Evolutionary conservation across 2,329 filamentous ascomycete species (phyloP), one percentile per base, ranked within the genome.

Genomic region (Paecilomyces formosus): DNA sequence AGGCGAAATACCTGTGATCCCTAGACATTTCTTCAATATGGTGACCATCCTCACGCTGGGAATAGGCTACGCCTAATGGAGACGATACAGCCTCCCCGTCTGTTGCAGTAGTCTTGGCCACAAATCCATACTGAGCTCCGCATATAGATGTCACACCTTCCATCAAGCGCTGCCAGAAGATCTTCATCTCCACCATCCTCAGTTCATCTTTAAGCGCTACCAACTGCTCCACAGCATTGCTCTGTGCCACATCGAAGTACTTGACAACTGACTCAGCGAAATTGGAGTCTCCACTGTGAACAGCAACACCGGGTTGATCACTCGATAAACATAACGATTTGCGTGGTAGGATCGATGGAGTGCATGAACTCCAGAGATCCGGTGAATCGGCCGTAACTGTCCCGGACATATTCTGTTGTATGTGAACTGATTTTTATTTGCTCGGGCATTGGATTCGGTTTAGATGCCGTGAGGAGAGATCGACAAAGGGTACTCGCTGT

Each of bases 111-210:
- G 85, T 75, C 68, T 88, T 88, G 53, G 85, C 84, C 49, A 89
- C 84, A 65, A 89, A 89, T 24, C 81, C 82, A 74, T 86, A 88
- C 68, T 90, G 87, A 8, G 86, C 81, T 60, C 83, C 82, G 59
- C 82, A 78, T 35, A 89, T 82, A 53, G 78, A 77, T 53, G 86
- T 83, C 65, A 89, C 77, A 51, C 84, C 85, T 66, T 87, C 82
- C 73, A 88, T 84, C 58, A 88, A 74, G 22, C 81, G 74, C 52
- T 75, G 76, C 86, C 86, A 90, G 72, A 89, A 89, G 55, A 81
- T 77, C 60, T 85, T 81, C 1, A 78, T 80, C 55, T 82, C 78
- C 55, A 82, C 75, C 21, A 73, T 74, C 55, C 79, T 77, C 18
- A 89, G 72, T 18, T 74, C 73, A 55, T 75, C 71, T 70, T 89